Conservation (phyloP, 176 grass and related monocot species). For the Rhynchospora breviuscula region DNA sequence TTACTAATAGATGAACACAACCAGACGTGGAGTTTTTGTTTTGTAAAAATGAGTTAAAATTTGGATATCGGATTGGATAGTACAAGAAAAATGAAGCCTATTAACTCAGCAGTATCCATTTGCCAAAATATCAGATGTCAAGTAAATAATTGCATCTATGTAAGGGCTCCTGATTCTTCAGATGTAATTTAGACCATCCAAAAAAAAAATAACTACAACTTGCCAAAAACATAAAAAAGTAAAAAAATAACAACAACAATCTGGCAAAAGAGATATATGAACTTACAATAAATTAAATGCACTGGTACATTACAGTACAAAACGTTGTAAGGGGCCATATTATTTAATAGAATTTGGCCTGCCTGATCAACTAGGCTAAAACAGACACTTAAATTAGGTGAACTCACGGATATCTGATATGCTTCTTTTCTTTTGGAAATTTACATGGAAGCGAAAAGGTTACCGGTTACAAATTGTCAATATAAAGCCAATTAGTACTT, state of each 20-base stretch:
- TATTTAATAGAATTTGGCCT: neutral
- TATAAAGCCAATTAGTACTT: neutral
- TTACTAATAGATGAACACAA: neutral
- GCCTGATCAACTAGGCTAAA: neutral
- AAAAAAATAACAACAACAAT: neutral
- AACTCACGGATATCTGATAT: no score
- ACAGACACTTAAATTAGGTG: neutral
- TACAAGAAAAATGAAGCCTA: neutral
- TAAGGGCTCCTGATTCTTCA: no score
- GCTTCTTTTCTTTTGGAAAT: neutral
- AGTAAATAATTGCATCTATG: no score
- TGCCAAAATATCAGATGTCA: neutral
- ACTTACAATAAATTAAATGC: neutral
- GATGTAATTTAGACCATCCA: neutral
- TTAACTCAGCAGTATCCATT: neutral
- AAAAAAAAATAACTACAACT: neutral
- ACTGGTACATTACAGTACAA: neutral
- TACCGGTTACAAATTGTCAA: neutral
- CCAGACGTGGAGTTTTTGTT: neutral
- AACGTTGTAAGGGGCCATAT: neutral
- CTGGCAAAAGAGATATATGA: neutral
- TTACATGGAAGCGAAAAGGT: constrained; percentile 7
- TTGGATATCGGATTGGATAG: neutral
- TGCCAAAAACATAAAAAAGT: no score
- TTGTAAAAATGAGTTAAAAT: neutral